Evolutionary conservation across 345 rosid genomes (phyloP).

Genomic region (Cochlearia excelsa): DNA sequence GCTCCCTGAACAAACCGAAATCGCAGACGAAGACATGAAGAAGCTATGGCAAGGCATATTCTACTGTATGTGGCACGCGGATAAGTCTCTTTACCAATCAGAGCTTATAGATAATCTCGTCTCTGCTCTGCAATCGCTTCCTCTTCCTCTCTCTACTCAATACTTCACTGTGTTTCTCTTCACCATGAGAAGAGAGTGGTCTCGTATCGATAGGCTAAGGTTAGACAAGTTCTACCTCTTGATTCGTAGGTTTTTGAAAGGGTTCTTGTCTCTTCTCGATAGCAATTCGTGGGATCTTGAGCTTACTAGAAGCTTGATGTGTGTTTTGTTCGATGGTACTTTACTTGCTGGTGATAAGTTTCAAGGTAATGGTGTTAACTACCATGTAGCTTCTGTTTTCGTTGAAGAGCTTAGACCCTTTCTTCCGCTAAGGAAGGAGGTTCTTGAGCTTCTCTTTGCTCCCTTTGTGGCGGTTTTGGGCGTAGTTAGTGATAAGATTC

Average conservation of each 20-base stretch:
- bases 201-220: slow-evolving; percentile 75
- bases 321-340: slow-evolving; percentile 45
- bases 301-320: slow-evolving; percentile 44
- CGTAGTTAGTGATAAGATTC: slow-evolving; percentile 56
- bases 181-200: slow-evolving; percentile 96
- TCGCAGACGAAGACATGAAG: slow-evolving; percentile 77
- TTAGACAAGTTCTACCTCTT: slow-evolving; percentile 85
- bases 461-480: slow-evolving; percentile 57
- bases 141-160: slow-evolving; percentile 46
- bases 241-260: slow-evolving; percentile 67
- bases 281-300: slow-evolving; percentile 62
- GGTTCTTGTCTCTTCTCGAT: slow-evolving; percentile 47
- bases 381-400: slow-evolving; percentile 69
- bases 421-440: slow-evolving; percentile 56
- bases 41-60: slow-evolving; percentile 94
- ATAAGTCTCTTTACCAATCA: slow-evolving; percentile 63
- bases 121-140: slow-evolving; percentile 49
- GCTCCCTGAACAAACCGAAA: slow-evolving; percentile 61
- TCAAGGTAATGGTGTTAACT: slow-evolving; percentile 74
- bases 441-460: slow-evolving; percentile 44
- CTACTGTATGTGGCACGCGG: slow-evolving; percentile 98
- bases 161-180: slow-evolving; percentile 72
- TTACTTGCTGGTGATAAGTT: slow-evolving; percentile 54
- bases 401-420: slow-evolving; percentile 68
- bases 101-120: slow-evolving; percentile 64